Base-by-base conservation (phyloP, 2,329 filamentous ascomycete genomes). In the Arthrobotrys pseudoclavata region DNA sequence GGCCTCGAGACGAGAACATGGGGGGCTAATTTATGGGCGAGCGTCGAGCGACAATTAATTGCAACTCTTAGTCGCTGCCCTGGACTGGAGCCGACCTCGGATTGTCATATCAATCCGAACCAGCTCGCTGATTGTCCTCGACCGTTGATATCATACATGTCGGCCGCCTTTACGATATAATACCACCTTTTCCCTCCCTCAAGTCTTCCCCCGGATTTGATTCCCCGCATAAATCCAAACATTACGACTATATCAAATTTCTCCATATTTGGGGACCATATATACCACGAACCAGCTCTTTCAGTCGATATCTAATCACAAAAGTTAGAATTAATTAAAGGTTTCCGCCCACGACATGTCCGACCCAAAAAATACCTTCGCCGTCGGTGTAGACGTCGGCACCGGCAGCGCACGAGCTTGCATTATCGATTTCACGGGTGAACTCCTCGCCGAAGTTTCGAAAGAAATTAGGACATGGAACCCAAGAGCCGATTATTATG, bases 351-450 rank as follows among this genome's bases (percentile, higher is more conserved):
- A 69, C 40, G 12, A 69, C 24, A 69, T 64, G 53, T 68, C 75
- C 5, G 68, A 78, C 37, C 75, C 75, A n/a, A 68, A 53, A 24
- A 66, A 70, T 55, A 75, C 55, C 22, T 77, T 69, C 53, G 80
- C 78, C 37, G 68, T 98, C 82, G 95, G 95, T 78, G 93, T 99
- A 81, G 96, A 99, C 85, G 95, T 99, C 62, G 96, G 96, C 64
- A 99, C 96, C 20, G 96, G 96, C 69, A 97, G 93, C 83, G 96
- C 95, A 45, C 90, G 96, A 83, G 96, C 96, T 68, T 98, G 96
- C 85, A 93, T 99, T 83, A 97, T 99, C 84, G 93, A 98, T 83
- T 88, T 90, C 79, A 90, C 91, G 47, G 96, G 96, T 66, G 93
- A 97, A 83, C 98, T 99, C 85, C 90, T 90, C 82, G 89, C 88